Evolutionary conservation across 768 basidiomycete genomes (phyloP).

Genomic region (Mycena kentingensis): DNA sequence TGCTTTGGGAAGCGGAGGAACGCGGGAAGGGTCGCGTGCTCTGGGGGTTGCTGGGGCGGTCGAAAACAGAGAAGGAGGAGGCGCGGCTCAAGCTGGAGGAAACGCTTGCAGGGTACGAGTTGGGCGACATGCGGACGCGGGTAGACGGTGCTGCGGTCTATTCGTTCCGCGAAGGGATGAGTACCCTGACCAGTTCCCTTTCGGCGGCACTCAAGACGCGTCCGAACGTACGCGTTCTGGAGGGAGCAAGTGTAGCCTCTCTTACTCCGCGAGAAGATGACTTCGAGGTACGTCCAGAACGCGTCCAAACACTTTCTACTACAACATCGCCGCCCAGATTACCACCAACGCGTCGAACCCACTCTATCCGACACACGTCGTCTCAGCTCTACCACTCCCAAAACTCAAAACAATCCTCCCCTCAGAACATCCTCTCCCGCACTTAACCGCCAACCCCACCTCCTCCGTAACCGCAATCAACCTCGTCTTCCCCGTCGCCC

Average conservation of each 20-base stretch:
- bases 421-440: slow-evolving; percentile 47
- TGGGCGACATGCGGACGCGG: slow-evolving; percentile 48
- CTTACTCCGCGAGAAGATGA: slow-evolving; percentile 37
- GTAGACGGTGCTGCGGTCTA: slow-evolving; percentile 74
- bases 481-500: slow-evolving; percentile 69
- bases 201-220: slow-evolving; percentile 43
- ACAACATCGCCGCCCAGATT: slow-evolving; percentile 15
- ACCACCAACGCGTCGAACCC: slow-evolving; percentile 38
- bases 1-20: slow-evolving; percentile 70
- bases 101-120: slow-evolving; percentile 39
- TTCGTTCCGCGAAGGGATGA: slow-evolving; percentile 78
- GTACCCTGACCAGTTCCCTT: slow-evolving; percentile 63
- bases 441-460: slow-evolving; percentile 67
- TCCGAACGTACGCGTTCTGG: slow-evolving; percentile 61
- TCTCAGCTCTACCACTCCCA: slow-evolving; percentile 78
- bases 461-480: slow-evolving; percentile 89
- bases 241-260: slow-evolving; percentile 40
- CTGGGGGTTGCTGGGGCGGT: slow-evolving; percentile 49
- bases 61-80: slow-evolving; percentile 15
- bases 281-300: slow-evolving; percentile 45
- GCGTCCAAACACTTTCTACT: neutral
- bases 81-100: slow-evolving; percentile 18
- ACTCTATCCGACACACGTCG: slow-evolving; percentile 59
- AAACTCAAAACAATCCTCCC: slow-evolving; percentile 48
- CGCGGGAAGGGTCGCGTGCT: slow-evolving; percentile 71